Base-by-base conservation (phyloP, 441 rosid genomes). In the Pelargonium australe region DNA sequence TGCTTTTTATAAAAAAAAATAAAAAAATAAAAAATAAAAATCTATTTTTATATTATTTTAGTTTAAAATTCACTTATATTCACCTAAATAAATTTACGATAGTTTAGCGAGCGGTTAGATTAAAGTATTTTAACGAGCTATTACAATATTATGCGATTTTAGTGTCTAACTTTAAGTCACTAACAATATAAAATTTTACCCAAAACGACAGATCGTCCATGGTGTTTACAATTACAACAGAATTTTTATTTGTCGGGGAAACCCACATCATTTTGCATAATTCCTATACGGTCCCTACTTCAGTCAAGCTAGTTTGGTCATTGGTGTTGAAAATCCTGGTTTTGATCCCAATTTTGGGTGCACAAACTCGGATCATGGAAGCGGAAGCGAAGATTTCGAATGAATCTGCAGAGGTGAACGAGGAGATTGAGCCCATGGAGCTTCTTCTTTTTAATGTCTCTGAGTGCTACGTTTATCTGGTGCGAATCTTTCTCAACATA, bases 381-480 rank as follows among this genome's bases (percentile, higher is more conserved):
- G 14, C 57, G 57, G 2, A 49, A 49, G 19, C 19, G 57, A 13
- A 3, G 58, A 20, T 17, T 4, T 51, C 58, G 19, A 51, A 6
- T n/a, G 58, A 51, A 14, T 17, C 17, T 17, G 58, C 58, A 51
- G 19, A 51, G 14, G 58, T 14, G 19, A 51, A 3, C 17, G 58
- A 51, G 7, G 58, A n/a, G 58, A n/a, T n/a, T 4, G 58, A 51
- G 19, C 58, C 58, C 5, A n/a, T 51, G 5, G 58, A 51, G 58
- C 58, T 51, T 51, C 7, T 51, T 51, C 58, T 51, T 7, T 51
- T 51, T 51, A 16, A 51, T 2, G 58, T 51, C 58, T 17, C 58
- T 1, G 58, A 51, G 16, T 51, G 58, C 58, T 51, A 51, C 58
- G 58, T 51, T 51, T 51, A 51, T 51, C 58, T 51, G 58, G 58